Conservation (phyloP, 1,284 basidiomycete species). For the Abortiporus biennis region DNA sequence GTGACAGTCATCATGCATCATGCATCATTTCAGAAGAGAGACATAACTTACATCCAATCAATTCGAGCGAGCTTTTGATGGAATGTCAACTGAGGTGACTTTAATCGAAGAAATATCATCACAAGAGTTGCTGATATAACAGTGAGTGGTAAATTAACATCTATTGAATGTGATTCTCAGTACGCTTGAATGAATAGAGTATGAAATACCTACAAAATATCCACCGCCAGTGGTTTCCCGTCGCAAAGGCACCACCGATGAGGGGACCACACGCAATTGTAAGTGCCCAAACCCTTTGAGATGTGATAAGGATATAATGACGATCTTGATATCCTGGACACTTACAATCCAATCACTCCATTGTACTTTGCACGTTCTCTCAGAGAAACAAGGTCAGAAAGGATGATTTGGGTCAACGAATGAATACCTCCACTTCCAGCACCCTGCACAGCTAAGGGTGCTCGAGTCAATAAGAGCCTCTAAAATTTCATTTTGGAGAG, state of each 20-base stretch:
- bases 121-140: constrained; percentile 29
- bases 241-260: constrained; percentile 30
- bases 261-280: constrained; percentile 31
- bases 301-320: constrained; percentile 9
- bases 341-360: constrained; percentile 25
- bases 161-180: constrained; percentile 6
- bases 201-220: constrained; percentile 28
- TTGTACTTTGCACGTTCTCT: constrained; percentile 31
- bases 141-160: constrained; percentile 31
- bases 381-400: constrained; percentile 40
- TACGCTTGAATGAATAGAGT: not conserved
- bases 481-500: too few relatives aligned
- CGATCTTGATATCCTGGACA: not conserved
- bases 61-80: constrained; percentile 9
- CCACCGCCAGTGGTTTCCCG: constrained; percentile 32
- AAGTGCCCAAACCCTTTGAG: constrained; percentile 25
- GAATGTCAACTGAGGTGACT: constrained; percentile 8
- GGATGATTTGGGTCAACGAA: constrained; percentile 32
- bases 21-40: not conserved
- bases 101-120: constrained; percentile 7
- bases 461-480: too few relatives aligned
- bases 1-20: not conserved
- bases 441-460: constrained; percentile 37
- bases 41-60: constrained; percentile 12
- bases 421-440: constrained; percentile 42